These are phyloP conservation scores for Fusarium subglutinans DNA, from an alignment of 2,329 filamentous ascomycete species.

Conservation along the genomic window DNA sequence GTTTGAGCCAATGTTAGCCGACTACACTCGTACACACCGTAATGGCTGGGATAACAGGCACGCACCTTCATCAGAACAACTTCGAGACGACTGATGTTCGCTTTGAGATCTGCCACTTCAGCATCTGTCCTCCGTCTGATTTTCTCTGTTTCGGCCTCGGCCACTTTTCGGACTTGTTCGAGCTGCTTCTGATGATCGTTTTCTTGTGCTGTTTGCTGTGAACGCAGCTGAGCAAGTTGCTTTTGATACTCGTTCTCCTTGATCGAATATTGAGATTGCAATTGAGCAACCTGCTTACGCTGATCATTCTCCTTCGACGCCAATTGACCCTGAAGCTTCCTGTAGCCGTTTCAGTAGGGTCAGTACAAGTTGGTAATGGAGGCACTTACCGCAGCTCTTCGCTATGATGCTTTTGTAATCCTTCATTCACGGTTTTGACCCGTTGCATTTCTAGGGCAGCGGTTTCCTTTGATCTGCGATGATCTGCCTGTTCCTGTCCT, in stretches of 20 bases:
- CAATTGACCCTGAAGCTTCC: slow-evolving; percentile 46
- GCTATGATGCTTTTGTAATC: slow-evolving; percentile 75
- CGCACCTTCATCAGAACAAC: slow-evolving; percentile 68
- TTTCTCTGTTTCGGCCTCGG: slow-evolving; percentile 61
- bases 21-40: not conserved
- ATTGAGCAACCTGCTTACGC: slow-evolving; percentile 42
- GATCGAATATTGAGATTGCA: slow-evolving; percentile 45
- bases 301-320: slow-evolving; percentile 44
- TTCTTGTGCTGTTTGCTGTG: slow-evolving; percentile 34
- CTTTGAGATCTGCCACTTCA: slow-evolving; percentile 70
- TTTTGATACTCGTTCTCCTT: slow-evolving; percentile 43
- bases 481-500: slow-evolving; percentile 78
- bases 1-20: not conserved
- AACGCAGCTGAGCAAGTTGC: slow-evolving; percentile 37
- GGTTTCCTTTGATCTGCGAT: slow-evolving; percentile 69
- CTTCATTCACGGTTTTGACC: slow-evolving; percentile 74
- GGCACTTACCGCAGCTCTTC: slow-evolving; percentile 65
- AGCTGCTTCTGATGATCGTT: slow-evolving; percentile 54
- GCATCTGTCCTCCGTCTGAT: slow-evolving; percentile 62
- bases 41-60: not conserved
- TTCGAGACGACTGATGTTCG: slow-evolving; percentile 68
- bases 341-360: slow-evolving; percentile 35
- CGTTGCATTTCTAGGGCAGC: slow-evolving; percentile 50
- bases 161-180: slow-evolving; percentile 57
- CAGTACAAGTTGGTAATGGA: not conserved